Evolutionary conservation across 257 asterid species (phyloP), one percentile per base, ranked within the genome.

Genomic region (Cynanchum wilfordii): DNA sequence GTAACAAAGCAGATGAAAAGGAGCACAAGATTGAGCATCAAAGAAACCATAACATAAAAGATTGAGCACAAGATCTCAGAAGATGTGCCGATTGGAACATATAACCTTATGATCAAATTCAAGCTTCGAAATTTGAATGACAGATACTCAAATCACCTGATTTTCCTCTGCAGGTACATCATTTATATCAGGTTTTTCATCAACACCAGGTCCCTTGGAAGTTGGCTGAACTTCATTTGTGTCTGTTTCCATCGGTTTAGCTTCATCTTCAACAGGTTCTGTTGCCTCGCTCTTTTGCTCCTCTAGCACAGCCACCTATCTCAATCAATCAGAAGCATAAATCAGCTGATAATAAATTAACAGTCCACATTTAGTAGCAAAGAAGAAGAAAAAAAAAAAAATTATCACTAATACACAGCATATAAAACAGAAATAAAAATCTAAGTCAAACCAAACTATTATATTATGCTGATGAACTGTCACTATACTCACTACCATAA

Each of bases 111-210:
- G 10, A 17, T 54, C 59, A 20, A 9, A 54, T 54, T 42, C 8
- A 42, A 42, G 45, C 45, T 7, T 57, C 6, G 13, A 57, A 57
- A 29, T 24, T 10, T 57, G 63, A 24, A 22, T 8, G 4, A 57
- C 25, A 33, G 63, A 57, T 9, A 57, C 3, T 24, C 36, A 24
- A 57, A 25, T 66, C 69, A 87, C 97, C 95, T 84, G 88, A 63
- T 30, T 83, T 80, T 88, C 94, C 30, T 87, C 96, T 80, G 86
- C 79, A 1, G 96, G 96, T 42, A 86, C 76, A 77, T 91, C 97
- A 45, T 93, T 91, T 71, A 93, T 93, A 79, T 93, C 96, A 12
- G 98, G 98, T 83, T 93, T 93, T 78, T 85, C 97, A n/a, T 86
- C 87, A 69, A 73, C 74, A 55, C 77, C 86, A 73, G 85, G 90